Conservation (phyloP, 2,329 filamentous ascomycete genomes). For the Exophiala dermatitidis region DNA sequence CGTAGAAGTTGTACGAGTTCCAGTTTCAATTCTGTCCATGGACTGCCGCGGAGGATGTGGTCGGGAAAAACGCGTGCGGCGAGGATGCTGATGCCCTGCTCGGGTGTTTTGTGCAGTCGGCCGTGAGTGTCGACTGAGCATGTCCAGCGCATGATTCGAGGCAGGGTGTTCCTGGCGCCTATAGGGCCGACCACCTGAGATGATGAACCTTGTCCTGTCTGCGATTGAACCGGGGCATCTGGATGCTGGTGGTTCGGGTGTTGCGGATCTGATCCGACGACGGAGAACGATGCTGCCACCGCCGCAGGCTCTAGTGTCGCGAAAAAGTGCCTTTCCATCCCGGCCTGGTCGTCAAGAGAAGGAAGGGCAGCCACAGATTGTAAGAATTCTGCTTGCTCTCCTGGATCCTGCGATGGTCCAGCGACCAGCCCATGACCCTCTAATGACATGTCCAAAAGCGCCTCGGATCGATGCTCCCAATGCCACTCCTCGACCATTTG, state of each 20-base stretch:
- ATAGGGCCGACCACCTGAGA: neutral
- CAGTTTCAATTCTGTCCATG: slow-evolving; percentile 30
- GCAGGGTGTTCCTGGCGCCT: neutral
- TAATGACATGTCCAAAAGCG: neutral
- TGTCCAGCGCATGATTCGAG: slow-evolving; percentile 14
- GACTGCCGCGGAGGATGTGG: slow-evolving; percentile 31
- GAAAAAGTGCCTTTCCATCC: slow-evolving; percentile 12
- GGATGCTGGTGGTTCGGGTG: neutral
- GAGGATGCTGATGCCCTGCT: slow-evolving; percentile 25
- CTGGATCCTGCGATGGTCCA: neutral
- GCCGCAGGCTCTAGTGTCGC: neutral
- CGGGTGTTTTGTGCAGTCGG: slow-evolving; percentile 22
- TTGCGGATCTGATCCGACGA: neutral
- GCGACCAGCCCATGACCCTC: neutral
- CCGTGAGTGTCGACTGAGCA: slow-evolving; percentile 18
- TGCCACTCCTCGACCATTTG: slow-evolving; percentile 33
- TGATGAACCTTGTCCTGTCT: neutral
- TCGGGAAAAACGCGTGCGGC: slow-evolving; percentile 31
- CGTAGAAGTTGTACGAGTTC: slow-evolving; percentile 35
- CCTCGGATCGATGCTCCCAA: slow-evolving; percentile 9
- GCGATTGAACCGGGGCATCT: neutral
- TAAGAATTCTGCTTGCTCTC: neutral
- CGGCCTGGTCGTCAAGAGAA: slow-evolving; percentile 1
- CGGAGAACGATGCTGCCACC: neutral
- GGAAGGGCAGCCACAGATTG: slow-evolving; percentile 1